phyloP scores from a whole-genome alignment of 352 stramenopile genomes.

The Phytophthora pisi region DNA sequence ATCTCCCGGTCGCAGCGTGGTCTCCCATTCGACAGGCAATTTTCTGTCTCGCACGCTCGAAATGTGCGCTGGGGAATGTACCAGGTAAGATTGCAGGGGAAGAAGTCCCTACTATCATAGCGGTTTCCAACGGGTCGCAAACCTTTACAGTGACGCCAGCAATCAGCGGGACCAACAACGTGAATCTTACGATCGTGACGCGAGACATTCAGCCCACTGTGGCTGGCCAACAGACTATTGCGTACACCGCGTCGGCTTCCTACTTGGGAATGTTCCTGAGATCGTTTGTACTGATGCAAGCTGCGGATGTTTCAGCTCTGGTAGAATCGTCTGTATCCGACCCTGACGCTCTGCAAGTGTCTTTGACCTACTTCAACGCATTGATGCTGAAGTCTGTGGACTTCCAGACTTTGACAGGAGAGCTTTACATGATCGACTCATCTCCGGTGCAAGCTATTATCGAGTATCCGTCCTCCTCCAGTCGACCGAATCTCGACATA shows the following conservation, averaged over 20 bases:
- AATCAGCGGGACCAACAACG: slow-evolving; percentile 11
- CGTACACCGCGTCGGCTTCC: slow-evolving; percentile 19
- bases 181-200: slow-evolving; percentile 18
- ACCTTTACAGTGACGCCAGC: slow-evolving; percentile 6
- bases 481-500: slow-evolving; percentile 11
- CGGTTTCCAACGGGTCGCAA: slow-evolving; percentile 15
- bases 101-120: slow-evolving; percentile 1
- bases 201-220: slow-evolving; percentile 3
- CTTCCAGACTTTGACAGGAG: slow-evolving; percentile 3
- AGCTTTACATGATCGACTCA: slow-evolving; percentile 3
- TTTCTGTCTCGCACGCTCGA: slow-evolving; percentile 10
- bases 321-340: neutral
- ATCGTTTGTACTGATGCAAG: slow-evolving; percentile 19
- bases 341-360: neutral
- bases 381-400: slow-evolving; percentile 10
- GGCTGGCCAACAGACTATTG: slow-evolving; percentile 3
- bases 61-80: slow-evolving; percentile 9
- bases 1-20: slow-evolving; percentile 6
- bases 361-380: slow-evolving; percentile 12
- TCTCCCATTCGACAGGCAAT: slow-evolving; percentile 13
- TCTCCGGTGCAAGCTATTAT: slow-evolving; percentile 8
- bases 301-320: slow-evolving; percentile 6
- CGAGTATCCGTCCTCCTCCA: slow-evolving; percentile 4
- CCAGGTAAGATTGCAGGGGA: neutral
- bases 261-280: slow-evolving; percentile 18